Conservation (phyloP, 2,329 filamentous ascomycete species). For the Kalaharituber pfeilii region DNA sequence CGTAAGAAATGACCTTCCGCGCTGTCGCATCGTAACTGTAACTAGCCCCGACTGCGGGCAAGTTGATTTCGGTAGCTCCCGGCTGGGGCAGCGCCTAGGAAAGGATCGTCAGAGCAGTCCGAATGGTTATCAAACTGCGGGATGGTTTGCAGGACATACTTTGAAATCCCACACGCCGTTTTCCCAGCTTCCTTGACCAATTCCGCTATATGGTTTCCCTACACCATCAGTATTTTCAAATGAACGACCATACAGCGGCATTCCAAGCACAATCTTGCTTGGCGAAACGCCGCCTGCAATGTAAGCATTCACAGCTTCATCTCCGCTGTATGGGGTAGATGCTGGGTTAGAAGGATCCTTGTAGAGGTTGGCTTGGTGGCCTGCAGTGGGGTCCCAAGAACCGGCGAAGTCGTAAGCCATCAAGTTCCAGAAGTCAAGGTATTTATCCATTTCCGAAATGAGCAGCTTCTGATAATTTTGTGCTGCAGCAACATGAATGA, state of each 20-base stretch:
- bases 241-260: constrained; percentile 79
- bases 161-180: constrained; percentile 79
- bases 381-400: constrained; percentile 54
- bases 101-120: not conserved
- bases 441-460: constrained; percentile 44
- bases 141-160: constrained; percentile 16
- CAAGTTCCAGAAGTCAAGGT: constrained; percentile 58
- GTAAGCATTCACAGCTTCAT: constrained; percentile 55
- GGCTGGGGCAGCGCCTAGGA: constrained; percentile 45
- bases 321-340: constrained; percentile 62
- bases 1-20: constrained; percentile 60
- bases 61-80: constrained; percentile 46
- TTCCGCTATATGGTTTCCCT: constrained; percentile 50
- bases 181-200: constrained; percentile 66
- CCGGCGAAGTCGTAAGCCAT: constrained; percentile 85
- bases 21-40: constrained; percentile 55
- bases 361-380: constrained; percentile 68
- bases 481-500: not conserved
- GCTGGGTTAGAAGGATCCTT: constrained; percentile 38
- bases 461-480: constrained; percentile 44
- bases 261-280: constrained; percentile 67
- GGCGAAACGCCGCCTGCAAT: constrained; percentile 43
- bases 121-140: not conserved
- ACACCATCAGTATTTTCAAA: constrained; percentile 64
- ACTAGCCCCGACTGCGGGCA: constrained; percentile 48